phyloP scores from a whole-genome alignment of 768 basidiomycete genomes.

The Lentinula detonsa region DNA sequence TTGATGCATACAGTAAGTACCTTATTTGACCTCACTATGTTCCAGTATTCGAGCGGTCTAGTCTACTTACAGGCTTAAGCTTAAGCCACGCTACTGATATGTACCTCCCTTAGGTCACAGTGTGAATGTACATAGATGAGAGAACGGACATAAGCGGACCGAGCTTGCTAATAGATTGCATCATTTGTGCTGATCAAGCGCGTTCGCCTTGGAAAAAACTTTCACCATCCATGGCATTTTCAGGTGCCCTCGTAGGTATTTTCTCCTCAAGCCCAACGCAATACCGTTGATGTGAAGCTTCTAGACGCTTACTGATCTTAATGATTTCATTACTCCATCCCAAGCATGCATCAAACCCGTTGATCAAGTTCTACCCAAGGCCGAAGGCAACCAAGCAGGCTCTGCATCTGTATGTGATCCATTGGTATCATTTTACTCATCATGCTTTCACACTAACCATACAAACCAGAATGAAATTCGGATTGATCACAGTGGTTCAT shows the following conservation, averaged over 20 bases:
- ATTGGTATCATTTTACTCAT: neutral
- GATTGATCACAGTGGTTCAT: conserved; percentile 78
- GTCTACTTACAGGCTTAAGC: too few species aligned
- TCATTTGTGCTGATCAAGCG: neutral
- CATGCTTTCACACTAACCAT: neutral
- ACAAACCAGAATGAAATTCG: conserved; percentile 78
- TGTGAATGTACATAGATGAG: neutral
- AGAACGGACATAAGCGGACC: neutral
- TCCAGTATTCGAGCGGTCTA: too few species aligned
- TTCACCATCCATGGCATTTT: conserved; percentile 62
- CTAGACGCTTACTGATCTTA: conserved; percentile 88
- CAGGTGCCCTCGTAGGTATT: conserved; percentile 70
- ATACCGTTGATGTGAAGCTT: neutral
- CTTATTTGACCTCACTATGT: too few species aligned
- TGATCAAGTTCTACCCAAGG: conserved; percentile 28
- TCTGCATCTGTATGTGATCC: conserved; percentile 28
- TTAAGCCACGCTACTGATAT: too few species aligned
- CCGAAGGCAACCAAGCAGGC: conserved; percentile 24
- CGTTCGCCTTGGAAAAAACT: neutral
- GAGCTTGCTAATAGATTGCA: neutral
- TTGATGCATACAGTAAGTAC: too few species aligned
- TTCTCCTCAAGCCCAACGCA: neutral
- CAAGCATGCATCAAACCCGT: conserved; percentile 99
- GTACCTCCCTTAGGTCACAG: too few species aligned
- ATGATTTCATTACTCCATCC: conserved; percentile 95